A percentile compares a stretch with the other conserved stretches of the same genome.
phyloP scores from a whole-genome alignment of 768 basidiomycete species.

The Termitomyces eurrhizus region DNA sequence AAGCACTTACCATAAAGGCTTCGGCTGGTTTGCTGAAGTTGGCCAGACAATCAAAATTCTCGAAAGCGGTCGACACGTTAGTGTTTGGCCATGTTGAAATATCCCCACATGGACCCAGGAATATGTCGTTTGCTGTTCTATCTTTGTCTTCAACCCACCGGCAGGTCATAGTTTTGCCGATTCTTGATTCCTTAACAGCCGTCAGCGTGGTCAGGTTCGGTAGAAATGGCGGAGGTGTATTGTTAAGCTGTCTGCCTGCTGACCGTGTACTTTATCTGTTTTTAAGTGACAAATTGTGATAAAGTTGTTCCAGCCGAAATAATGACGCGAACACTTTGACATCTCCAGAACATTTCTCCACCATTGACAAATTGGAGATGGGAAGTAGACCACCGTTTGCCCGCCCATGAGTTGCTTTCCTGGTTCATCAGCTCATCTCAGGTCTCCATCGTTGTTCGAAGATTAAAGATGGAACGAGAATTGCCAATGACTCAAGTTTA shows the following conservation, averaged over 20 bases:
- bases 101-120: background rate
- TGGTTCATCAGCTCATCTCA: background rate
- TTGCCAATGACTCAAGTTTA: background rate
- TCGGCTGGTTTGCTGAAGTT: constrained; percentile 70
- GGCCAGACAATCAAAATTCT: constrained; percentile 59
- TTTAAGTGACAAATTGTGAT: background rate
- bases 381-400: background rate
- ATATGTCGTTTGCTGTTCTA: background rate
- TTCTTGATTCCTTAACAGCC: background rate
- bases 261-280: background rate
- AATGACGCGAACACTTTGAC: background rate
- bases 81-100: constrained; percentile 43
- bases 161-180: background rate
- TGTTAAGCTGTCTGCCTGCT: background rate
- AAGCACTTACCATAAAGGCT: constrained; percentile 52
- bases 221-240: background rate
- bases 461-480: background rate
- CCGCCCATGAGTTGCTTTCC: background rate
- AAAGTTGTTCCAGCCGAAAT: background rate
- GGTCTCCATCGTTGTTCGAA: background rate
- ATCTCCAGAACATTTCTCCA: background rate
- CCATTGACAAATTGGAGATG: too few relatives aligned
- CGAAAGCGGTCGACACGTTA: constrained; percentile 46
- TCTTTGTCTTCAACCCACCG: background rate
- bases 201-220: background rate